Evolutionary conservation across 192 early-diverging fungal genomes (phyloP).

Genomic region (Thoreauomyces humboldtii): DNA sequence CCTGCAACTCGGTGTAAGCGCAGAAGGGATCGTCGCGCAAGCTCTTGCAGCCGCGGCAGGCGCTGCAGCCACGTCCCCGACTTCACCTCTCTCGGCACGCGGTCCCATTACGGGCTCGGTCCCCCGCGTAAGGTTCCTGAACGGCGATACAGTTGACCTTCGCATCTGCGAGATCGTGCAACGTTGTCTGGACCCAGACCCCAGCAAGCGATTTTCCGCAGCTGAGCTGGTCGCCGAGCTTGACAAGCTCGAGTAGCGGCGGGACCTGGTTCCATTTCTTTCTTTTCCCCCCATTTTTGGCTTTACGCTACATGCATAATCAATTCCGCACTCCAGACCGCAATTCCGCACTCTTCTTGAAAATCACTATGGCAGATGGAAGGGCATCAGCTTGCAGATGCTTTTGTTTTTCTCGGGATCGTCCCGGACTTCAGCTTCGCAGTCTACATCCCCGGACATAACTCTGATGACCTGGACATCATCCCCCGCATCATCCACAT

Average conservation of each 20-base stretch:
- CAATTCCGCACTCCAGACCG: no score
- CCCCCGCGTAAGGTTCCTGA: neutral
- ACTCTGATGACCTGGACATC: no score
- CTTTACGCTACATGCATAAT: no score
- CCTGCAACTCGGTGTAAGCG: slow-evolving; percentile 32
- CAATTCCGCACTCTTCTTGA: no score
- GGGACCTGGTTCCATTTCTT: no score
- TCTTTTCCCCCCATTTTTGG: no score
- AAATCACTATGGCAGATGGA: no score
- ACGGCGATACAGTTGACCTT: neutral
- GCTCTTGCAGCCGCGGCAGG: neutral
- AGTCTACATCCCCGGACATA: no score
- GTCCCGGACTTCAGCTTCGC: no score
- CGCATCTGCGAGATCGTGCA: neutral
- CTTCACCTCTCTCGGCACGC: neutral
- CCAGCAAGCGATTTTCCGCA: neutral
- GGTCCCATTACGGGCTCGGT: neutral
- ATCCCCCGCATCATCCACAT: no score
- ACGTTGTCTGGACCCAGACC: neutral
- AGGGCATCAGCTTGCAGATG: no score
- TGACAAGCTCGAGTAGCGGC: neutral
- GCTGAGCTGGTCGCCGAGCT: neutral
- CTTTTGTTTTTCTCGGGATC: no score
- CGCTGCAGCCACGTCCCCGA: neutral
- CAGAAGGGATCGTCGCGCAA: neutral